phyloP scores from a whole-genome alignment of 1,284 basidiomycete genomes.

The Pascua sp. region DNA sequence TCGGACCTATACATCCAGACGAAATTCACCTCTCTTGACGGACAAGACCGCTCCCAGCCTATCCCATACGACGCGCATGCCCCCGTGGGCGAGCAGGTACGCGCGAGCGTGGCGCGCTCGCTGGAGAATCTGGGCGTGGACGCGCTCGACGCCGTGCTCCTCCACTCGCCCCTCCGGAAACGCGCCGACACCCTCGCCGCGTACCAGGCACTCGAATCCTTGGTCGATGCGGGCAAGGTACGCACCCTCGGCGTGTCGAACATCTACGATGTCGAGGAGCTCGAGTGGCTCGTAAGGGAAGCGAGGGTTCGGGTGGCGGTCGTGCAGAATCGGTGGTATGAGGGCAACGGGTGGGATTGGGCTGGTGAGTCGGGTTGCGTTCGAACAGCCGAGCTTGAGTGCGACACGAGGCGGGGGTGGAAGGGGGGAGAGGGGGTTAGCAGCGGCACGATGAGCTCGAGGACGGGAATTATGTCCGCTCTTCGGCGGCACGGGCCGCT shows the following conservation, averaged over 20 bases:
- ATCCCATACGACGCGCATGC: constrained; percentile 65
- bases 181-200: constrained; percentile 61
- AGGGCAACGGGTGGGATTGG: constrained; percentile 71
- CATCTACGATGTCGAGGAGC: constrained; percentile 61
- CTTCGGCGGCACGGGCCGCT: too few relatives aligned
- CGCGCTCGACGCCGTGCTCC: constrained; percentile 68
- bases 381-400: too few relatives aligned
- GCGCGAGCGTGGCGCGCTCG: constrained; percentile 61
- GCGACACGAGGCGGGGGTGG: too few relatives aligned
- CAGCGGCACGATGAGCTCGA: too few relatives aligned
- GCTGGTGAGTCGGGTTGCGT: constrained; percentile 46
- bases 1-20: constrained; percentile 69
- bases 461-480: too few relatives aligned
- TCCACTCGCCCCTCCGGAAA: constrained; percentile 69
- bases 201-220: constrained; percentile 59
- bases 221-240: constrained; percentile 64
- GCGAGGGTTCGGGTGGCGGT: constrained; percentile 59
- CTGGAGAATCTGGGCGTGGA: constrained; percentile 64
- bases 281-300: constrained; percentile 55
- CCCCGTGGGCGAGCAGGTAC: constrained; percentile 61
- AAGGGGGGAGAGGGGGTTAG: too few relatives aligned
- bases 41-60: constrained; percentile 65
- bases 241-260: constrained; percentile 70
- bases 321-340: constrained; percentile 78
- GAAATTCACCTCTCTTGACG: constrained; percentile 70